Base-by-base conservation (phyloP, 2,329 filamentous ascomycete genomes). In the Trichocomaceae sp. region DNA sequence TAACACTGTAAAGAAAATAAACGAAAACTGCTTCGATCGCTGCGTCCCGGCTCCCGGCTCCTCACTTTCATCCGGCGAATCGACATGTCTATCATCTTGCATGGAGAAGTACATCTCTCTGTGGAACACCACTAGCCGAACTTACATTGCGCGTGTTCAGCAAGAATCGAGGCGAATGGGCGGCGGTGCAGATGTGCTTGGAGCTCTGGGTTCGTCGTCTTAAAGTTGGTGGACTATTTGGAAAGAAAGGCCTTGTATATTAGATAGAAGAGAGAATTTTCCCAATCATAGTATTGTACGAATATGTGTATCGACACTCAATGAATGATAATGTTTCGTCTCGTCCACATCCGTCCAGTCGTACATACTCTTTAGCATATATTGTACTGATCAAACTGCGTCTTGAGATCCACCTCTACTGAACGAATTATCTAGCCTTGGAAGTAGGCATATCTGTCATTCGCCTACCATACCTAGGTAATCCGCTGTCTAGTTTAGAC, bases 61-160 rank as follows among this genome's bases (percentile, higher is more conserved):
- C 49, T 83, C 82, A 52, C 74, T 91, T 54, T 85, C 84, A 49
- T 81, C 79, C 71, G 72, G 79, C 72, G 88, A 92, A 70, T 77
- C 83, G 66, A 77, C 80, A 20, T 92, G 88, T 75, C 79, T 88
- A 66, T 87, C 81, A 19, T 78, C 80, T 58, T 92, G 88, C 77
- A 88, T 90, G 83, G 87, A 91, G 65, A 91, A 91, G 73, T 92
- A 91, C 78, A 88, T 91, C 78, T 75, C 79, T 31, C 81, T 86
- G 10, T 92, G 88, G 88, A 90, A 90, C 74, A 75, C 80, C 59
- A 84, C 88, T 65, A 87, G 84, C 75, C 72, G 78, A 47, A 78
- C 84, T 41, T 90, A 89, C 69, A 81, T 89, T 65, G 72, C 72
- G 59, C 79, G 72, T 15, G 59, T 74, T 41, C 59, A 82, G 62